Conservation (phyloP, 208 protist genomes). For the Trichomonas gallinae region DNA sequence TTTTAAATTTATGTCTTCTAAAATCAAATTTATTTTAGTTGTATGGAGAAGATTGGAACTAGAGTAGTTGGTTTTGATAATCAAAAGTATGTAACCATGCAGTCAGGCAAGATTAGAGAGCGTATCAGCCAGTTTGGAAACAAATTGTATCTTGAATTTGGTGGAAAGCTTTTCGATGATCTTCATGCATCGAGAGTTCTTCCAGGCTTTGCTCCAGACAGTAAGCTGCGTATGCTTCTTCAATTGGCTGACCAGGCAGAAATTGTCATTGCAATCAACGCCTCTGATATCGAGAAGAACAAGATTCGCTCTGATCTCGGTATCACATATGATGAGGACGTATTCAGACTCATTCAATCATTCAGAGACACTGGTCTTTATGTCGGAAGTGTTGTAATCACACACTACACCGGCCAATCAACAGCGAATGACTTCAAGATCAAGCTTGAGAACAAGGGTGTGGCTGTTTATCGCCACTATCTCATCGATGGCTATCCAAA, state of each 20-base stretch:
- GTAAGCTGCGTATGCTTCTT: not conserved
- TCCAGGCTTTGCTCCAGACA: not conserved
- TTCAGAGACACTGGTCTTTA: not conserved
- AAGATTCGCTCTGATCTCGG: not conserved
- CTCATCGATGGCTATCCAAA: not conserved
- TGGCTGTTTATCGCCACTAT: not conserved
- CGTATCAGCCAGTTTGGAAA: not conserved
- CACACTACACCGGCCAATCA: not conserved
- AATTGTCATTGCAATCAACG: not conserved
- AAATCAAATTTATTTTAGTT: no score
- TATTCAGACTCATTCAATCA: not conserved
- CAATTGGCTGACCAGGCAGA: not conserved
- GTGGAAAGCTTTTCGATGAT: not conserved
- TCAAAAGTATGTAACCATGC: not conserved
- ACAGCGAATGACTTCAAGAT: not conserved
- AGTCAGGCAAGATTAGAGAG: not conserved
- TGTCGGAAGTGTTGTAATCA: not conserved
- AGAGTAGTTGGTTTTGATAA: not conserved
- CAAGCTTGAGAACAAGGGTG: not conserved
- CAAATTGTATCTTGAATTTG: constrained; percentile 14
- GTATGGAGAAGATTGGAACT: no score
- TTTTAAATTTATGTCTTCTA: no score
- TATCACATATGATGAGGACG: not conserved
- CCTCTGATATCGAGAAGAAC: not conserved
- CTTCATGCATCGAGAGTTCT: not conserved